These are phyloP conservation scores for Hansenula anomala DNA, from an alignment of 1,139 yeast species.

Conservation along the genomic window DNA sequence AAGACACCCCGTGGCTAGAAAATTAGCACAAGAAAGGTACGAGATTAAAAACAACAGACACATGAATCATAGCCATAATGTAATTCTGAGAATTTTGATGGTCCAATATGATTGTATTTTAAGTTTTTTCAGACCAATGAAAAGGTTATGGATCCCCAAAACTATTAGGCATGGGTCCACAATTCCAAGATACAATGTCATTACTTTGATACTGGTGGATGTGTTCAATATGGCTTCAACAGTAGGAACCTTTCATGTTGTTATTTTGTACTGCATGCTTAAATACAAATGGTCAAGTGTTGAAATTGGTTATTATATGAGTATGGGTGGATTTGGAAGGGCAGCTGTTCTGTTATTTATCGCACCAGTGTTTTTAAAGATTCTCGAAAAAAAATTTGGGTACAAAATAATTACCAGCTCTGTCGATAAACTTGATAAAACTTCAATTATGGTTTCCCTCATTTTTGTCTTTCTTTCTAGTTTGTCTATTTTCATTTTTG, in stretches of 20 bases:
- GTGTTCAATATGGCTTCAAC: constrained; percentile 25
- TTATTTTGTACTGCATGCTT: constrained; percentile 48
- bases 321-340: constrained; percentile 41
- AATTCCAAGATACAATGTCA: constrained; percentile 32
- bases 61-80: no score
- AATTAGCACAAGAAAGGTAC: constrained; percentile 5
- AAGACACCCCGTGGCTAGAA: constrained; percentile 37
- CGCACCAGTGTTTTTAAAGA: constrained; percentile 33
- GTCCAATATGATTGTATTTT: neutral
- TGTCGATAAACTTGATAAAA: constrained; percentile 41
- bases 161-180: constrained; percentile 21
- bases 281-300: constrained; percentile 51
- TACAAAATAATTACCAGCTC: constrained; percentile 9
- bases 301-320: constrained; percentile 49
- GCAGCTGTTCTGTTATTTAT: constrained; percentile 33
- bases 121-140: constrained; percentile 13
- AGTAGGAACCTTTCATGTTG: constrained; percentile 35
- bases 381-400: constrained; percentile 23
- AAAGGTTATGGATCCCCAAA: constrained; percentile 31
- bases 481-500: constrained; percentile 21
- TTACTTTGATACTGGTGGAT: constrained; percentile 27
- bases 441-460: constrained; percentile 20
- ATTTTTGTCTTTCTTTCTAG: constrained; percentile 26
- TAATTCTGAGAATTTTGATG: neutral
- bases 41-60: neutral